Conservation (phyloP, 257 asterid species). For the Przewalskia tangutica region DNA sequence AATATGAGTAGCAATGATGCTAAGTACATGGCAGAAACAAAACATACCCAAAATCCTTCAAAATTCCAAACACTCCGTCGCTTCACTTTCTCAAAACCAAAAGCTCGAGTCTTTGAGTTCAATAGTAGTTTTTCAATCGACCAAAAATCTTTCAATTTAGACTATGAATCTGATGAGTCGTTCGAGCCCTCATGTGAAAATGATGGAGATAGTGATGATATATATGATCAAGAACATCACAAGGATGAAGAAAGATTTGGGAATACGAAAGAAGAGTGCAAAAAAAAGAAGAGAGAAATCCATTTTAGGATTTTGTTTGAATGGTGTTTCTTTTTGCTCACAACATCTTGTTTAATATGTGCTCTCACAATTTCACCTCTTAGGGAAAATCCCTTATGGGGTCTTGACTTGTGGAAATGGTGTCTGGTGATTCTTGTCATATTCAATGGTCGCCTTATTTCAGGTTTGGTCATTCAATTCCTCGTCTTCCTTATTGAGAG, state of each 20-base stretch:
- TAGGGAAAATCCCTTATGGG: slow-evolving; percentile 9
- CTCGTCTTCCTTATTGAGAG: slow-evolving; percentile 35
- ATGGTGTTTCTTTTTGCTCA: slow-evolving; percentile 27
- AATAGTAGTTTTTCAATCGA: slow-evolving; percentile 6
- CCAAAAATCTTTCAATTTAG: slow-evolving; percentile 1
- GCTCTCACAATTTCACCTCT: slow-evolving; percentile 32
- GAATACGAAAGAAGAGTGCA: not conserved
- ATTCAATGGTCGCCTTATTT: slow-evolving; percentile 51
- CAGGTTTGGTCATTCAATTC: slow-evolving; percentile 32
- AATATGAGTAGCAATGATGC: not conserved
- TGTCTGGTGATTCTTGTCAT: slow-evolving; percentile 33
- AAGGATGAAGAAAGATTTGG: slow-evolving; percentile 14
- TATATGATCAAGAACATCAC: slow-evolving; percentile 14
- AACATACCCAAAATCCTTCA: not conserved
- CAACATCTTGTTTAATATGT: slow-evolving; percentile 27
- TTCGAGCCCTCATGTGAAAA: not conserved
- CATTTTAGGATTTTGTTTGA: slow-evolving; percentile 17
- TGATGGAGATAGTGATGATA: slow-evolving; percentile 9
- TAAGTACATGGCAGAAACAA: no score
- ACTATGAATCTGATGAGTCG: slow-evolving; percentile 9
- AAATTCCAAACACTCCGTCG: slow-evolving; percentile 26
- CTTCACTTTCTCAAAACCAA: slow-evolving; percentile 49
- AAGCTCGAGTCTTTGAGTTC: slow-evolving; percentile 41
- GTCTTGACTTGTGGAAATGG: slow-evolving; percentile 46
- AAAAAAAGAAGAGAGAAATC: slow-evolving; percentile 12